Evolutionary conservation across 305 asterid genomes (phyloP).

Genomic region (Fraxinus angustifolia): DNA sequence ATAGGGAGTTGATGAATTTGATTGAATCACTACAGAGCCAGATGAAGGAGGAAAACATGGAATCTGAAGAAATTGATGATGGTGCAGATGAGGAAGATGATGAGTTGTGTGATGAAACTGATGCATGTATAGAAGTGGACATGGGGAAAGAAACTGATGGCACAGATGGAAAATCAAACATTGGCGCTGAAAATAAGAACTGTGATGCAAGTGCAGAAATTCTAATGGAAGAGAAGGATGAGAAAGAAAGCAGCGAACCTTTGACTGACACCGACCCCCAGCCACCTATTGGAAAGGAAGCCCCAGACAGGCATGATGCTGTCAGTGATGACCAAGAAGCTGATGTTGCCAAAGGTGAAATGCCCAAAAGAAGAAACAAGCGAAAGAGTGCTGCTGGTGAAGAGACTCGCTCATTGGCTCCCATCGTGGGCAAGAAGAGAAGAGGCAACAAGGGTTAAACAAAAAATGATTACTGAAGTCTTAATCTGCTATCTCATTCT

Average conservation of each 20-base stretch:
- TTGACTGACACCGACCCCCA: constrained; percentile 11
- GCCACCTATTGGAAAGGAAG: constrained; percentile 12
- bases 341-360: constrained; percentile 11
- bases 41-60: constrained; percentile 49
- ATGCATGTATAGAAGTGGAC: constrained; percentile 19
- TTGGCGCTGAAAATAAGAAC: constrained; percentile 30
- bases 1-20: constrained; percentile 74
- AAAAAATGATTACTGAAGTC: neutral
- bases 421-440: constrained; percentile 11
- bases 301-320: constrained; percentile 15
- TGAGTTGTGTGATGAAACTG: constrained; percentile 25
- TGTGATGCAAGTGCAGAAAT: constrained; percentile 33
- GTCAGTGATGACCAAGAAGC: neutral
- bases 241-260: constrained; percentile 13
- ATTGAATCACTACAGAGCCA: constrained; percentile 63
- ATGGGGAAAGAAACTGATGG: constrained; percentile 28
- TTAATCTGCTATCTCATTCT: neutral
- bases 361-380: constrained; percentile 21
- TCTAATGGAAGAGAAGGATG: constrained; percentile 27
- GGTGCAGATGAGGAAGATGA: constrained; percentile 28
- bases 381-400: constrained; percentile 17
- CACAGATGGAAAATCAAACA: constrained; percentile 17
- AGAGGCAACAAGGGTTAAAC: neutral
- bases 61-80: constrained; percentile 30
- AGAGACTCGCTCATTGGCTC: constrained; percentile 2